phyloP scores from a whole-genome alignment of 2,329 filamentous ascomycete species.

The Blastomyces silverae region DNA sequence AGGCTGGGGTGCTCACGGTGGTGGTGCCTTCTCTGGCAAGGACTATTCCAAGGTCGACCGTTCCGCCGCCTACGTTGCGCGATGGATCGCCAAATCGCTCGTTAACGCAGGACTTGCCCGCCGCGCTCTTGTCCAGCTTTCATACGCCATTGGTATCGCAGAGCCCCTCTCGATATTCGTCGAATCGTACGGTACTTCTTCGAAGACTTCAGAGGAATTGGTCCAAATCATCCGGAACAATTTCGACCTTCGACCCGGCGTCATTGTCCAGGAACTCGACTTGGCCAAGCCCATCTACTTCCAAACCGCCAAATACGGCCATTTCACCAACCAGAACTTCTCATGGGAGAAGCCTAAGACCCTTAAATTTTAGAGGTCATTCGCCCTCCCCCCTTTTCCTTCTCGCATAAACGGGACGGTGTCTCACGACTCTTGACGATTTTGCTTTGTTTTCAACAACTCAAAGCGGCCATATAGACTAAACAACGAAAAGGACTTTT shows the following conservation, averaged over 20 bases:
- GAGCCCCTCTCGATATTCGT: constrained; percentile 98
- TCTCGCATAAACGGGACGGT: constrained; percentile 17
- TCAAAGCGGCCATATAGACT: constrained; percentile 36
- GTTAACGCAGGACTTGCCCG: constrained; percentile 82
- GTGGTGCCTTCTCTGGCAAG: constrained; percentile 99
- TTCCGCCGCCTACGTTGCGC: constrained; percentile 91
- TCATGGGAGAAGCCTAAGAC: constrained; percentile 97
- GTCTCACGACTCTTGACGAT: constrained; percentile 42
- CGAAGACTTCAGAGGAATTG: constrained; percentile 83
- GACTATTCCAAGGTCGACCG: constrained; percentile 99
- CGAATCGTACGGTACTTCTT: constrained; percentile 92
- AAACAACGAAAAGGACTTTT: constrained; percentile 29
- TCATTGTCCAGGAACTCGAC: constrained; percentile 96
- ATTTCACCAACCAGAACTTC: constrained; percentile 99
- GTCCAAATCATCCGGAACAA: constrained; percentile 91
- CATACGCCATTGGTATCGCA: constrained; percentile 97
- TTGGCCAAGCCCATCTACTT: constrained; percentile 95
- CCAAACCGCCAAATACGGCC: constrained; percentile 98
- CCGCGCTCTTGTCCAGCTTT: constrained; percentile 92
- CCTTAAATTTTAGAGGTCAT: constrained; percentile 70
- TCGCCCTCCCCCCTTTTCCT: constrained; percentile 15
- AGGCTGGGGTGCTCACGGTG: constrained; percentile 99
- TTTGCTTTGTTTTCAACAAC: constrained; percentile 48
- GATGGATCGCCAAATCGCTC: constrained; percentile 99
- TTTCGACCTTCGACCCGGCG: constrained; percentile 96